Evolutionary conservation across 1,284 basidiomycete genomes (phyloP), one percentile per base, ranked within the genome.

Genomic region (Sporisorium exsertum): DNA sequence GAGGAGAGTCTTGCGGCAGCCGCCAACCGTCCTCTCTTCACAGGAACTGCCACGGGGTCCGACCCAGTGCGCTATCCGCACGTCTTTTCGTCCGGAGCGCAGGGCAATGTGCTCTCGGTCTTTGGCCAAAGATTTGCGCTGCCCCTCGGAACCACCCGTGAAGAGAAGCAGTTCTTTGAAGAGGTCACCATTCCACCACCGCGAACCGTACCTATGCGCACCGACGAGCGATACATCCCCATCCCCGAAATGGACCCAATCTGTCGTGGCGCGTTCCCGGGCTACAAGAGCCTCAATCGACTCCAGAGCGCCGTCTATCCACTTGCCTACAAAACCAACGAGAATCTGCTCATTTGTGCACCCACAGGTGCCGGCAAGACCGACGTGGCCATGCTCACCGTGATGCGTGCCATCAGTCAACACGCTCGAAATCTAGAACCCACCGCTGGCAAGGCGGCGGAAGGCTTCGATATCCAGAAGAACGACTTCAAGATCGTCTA

Each of bases 301-400:
- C 92, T 99, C 71, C 97, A 99, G 85, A 96, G 94, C 8, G 94
- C 97, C 62, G 92, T 99, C 15, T 98, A 93, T 86, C 92, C 93
- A 0, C 93, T 94, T 2, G 97, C 95, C 1, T 98, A 97, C 87
- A 88, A 90, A 24, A 93, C 94, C 1, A 98, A 97, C 78, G 97
- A 98, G 86, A 99, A 99, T 83, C 90, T 99, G 88, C 90, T 99
- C 42, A 93, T 95, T 81, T 80, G 90, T 80, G 42, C 81, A 22
- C 76, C 80, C 0, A 52, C 68, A 1, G 84, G 84, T 74, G 84
- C 83, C 3, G 97, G 97, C 87, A 99, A 99, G 93, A 99, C 97
- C 0, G 97, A 99, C 85, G 93, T 99, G 0, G 97, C 97, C 0
- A 94, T 99, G 91, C 89, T 99, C 81, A 90, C 94, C 1, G 93